phyloP scores from a whole-genome alignment of 768 basidiomycete genomes.

The Pholiota microspora region DNA sequence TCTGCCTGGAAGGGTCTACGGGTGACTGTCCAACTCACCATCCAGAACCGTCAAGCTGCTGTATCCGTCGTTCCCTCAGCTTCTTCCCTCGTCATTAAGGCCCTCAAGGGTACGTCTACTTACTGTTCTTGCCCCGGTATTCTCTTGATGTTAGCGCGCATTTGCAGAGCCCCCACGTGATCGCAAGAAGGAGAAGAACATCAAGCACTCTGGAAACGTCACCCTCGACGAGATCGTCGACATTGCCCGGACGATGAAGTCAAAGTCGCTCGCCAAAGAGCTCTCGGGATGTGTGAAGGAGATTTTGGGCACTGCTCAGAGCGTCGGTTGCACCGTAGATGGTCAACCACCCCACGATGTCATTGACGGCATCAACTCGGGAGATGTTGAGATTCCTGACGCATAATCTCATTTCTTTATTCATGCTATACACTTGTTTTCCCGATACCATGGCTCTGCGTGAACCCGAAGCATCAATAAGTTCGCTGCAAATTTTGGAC shows the following conservation, averaged over 20 bases:
- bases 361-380: constrained; percentile 83
- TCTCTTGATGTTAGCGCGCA: constrained; percentile 5
- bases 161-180: constrained; percentile 92
- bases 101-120: constrained; percentile 80
- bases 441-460: constrained; percentile 2
- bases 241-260: constrained; percentile 94
- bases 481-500: no score
- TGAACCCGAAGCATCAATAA: background rate
- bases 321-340: constrained; percentile 94
- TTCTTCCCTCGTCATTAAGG: constrained; percentile 95
- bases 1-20: constrained; percentile 99
- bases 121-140: background rate
- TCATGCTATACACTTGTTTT: constrained; percentile 25
- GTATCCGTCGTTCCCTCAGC: constrained; percentile 97
- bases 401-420: constrained; percentile 53
- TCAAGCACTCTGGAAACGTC: constrained; percentile 96
- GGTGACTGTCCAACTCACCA: constrained; percentile 97
- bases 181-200: constrained; percentile 99
- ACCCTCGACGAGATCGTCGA: constrained; percentile 90
- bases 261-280: constrained; percentile 91
- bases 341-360: constrained; percentile 91
- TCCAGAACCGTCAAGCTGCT: constrained; percentile 99
- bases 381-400: constrained; percentile 83
- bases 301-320: constrained; percentile 97
- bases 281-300: constrained; percentile 91